Conservation (phyloP, 495 filamentous ascomycete species). For the Podospora pseudocomata region DNA sequence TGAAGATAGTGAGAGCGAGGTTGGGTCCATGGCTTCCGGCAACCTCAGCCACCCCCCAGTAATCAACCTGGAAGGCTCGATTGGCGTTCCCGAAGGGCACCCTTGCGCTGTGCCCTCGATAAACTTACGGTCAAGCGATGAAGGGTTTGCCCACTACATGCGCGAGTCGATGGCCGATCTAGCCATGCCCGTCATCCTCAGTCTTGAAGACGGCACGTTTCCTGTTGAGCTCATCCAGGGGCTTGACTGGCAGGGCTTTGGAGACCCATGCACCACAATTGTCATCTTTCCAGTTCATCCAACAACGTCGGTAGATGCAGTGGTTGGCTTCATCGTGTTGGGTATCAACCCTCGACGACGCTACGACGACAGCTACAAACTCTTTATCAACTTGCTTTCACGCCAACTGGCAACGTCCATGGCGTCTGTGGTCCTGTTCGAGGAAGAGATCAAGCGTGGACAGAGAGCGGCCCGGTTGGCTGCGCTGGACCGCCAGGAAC, state of each 20-base stretch:
- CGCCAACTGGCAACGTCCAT: conserved; percentile 67
- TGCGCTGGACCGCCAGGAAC: conserved; percentile 60
- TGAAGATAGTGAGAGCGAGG: conserved; percentile 59
- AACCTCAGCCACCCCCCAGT: conserved; percentile 51
- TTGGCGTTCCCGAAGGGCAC: conserved; percentile 62
- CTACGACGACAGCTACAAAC: conserved; percentile 65
- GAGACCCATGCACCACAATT: conserved; percentile 58
- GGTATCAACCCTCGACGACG: conserved; percentile 65
- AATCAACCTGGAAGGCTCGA: conserved; percentile 56
- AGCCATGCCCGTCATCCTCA: conserved; percentile 55
- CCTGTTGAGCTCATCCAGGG: conserved; percentile 56
- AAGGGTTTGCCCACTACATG: conserved; percentile 64
- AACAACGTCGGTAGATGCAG: conserved; percentile 57
- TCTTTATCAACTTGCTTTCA: conserved; percentile 66
- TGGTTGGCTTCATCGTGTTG: conserved; percentile 65
- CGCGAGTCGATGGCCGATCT: conserved; percentile 60
- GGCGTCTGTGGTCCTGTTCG: conserved; percentile 68
- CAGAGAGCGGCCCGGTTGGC: conserved; percentile 63
- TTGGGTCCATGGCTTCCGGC: conserved; percentile 58
- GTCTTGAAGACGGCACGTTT: conserved; percentile 54
- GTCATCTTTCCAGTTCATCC: conserved; percentile 69
- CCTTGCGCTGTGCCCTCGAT: conserved; percentile 49
- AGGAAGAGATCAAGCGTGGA: conserved; percentile 67
- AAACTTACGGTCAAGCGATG: conserved; percentile 56
- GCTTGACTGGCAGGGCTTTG: conserved; percentile 60